Percentiles rank a stretch among this genome's conserved stretches.
phyloP scores from a whole-genome alignment of 768 basidiomycete species.

The Boletus tomentosulus region DNA sequence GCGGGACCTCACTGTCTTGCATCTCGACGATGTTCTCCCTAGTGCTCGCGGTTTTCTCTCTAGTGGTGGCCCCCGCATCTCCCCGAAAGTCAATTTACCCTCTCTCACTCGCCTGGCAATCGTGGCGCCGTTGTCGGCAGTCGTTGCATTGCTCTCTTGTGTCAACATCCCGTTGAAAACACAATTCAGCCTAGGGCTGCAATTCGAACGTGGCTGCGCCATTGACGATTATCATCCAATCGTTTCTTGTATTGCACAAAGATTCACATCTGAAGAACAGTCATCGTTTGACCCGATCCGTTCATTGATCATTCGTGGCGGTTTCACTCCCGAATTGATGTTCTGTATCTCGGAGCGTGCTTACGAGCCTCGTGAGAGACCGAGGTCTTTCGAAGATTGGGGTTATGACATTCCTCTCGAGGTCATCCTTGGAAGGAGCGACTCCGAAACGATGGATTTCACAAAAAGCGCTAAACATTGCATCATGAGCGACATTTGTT shows the following conservation, averaged over 20 bases:
- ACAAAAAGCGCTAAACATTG: no score
- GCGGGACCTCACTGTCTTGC: background rate
- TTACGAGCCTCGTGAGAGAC: no score
- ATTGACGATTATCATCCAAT: background rate
- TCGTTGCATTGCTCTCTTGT: background rate
- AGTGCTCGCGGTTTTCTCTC: background rate
- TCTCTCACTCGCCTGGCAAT: background rate
- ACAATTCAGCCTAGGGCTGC: background rate
- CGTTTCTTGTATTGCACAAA: background rate
- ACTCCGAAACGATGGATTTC: background rate
- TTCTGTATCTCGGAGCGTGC: background rate
- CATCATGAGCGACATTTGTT: background rate
- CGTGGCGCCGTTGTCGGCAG: background rate
- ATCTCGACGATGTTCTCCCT: background rate
- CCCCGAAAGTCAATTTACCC: background rate
- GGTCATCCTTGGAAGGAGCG: background rate
- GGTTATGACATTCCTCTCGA: background rate
- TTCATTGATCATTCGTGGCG: background rate
- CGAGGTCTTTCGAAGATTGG: background rate
- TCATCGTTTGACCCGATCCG: background rate
- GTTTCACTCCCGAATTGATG: background rate
- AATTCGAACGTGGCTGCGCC: background rate
- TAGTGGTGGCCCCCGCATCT: background rate
- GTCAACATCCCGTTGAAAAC: background rate
- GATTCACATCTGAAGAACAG: background rate